phyloP scores from a whole-genome alignment of 192 early-diverging fungal genomes.

The Mortierella hygrophila region DNA sequence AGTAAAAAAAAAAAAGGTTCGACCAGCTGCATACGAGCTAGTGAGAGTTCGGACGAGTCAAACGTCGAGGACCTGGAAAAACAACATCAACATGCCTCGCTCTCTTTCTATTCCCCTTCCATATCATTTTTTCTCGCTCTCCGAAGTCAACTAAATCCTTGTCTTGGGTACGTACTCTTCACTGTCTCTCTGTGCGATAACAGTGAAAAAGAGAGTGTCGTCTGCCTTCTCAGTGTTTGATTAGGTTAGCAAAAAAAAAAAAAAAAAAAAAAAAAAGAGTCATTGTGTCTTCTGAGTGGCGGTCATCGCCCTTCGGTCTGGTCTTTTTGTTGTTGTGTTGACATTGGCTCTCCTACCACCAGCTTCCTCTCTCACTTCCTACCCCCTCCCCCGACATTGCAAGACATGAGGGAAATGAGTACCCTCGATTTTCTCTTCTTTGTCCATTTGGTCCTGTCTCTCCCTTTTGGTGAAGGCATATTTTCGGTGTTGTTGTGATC shows the following conservation, averaged over 20 bases:
- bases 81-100: not conserved
- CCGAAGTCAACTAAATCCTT: not conserved
- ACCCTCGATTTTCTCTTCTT: slow-evolving; percentile 18
- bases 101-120: not conserved
- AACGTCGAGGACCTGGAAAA: slow-evolving; percentile 6
- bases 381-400: not conserved
- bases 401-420: slow-evolving; percentile 15
- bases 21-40: slow-evolving; percentile 5
- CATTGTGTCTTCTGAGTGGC: not conserved
- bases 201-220: not conserved
- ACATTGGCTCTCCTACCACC: not conserved
- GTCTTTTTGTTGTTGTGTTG: not conserved
- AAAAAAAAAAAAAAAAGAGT: not conserved
- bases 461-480: not conserved
- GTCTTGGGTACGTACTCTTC: slow-evolving; percentile 1
- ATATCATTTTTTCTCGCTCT: not conserved
- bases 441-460: not conserved
- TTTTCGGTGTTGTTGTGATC: not conserved
- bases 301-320: not conserved
- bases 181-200: not conserved
- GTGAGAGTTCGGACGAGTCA: slow-evolving; percentile 8
- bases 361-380: not conserved
- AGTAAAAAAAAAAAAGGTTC: slow-evolving; percentile 1
- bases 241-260: slow-evolving; percentile 10
- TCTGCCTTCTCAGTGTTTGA: not conserved